Percentiles rank a stretch among this genome's conserved stretches.
Evolutionary conservation across 495 filamentous ascomycete genomes (phyloP).

Genomic region (Neurospora sp.): DNA sequence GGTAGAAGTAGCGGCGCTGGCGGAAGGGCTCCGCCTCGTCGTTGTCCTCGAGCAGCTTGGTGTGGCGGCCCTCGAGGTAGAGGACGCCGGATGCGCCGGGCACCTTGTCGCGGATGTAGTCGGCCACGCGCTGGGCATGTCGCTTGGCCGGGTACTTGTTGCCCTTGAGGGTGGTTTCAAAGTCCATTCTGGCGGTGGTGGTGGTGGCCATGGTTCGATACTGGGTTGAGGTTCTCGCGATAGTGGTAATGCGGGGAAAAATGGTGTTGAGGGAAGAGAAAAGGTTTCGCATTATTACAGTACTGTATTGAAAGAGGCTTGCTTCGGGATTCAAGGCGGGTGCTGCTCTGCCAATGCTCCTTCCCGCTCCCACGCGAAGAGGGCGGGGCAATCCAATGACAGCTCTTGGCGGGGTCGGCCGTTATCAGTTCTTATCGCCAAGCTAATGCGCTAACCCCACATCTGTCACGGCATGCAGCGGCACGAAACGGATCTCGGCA

Average conservation of each 20-base stretch:
- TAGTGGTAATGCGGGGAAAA: not conserved
- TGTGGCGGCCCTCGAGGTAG: constrained; percentile 81
- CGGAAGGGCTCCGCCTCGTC: constrained; percentile 69
- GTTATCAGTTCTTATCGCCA: not conserved
- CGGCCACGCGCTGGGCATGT: constrained; percentile 73
- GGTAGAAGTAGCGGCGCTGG: constrained; percentile 91
- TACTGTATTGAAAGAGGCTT: not conserved
- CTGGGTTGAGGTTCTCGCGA: not conserved
- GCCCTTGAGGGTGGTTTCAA: constrained; percentile 37
- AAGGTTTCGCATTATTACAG: not conserved
- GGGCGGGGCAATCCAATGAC: not conserved
- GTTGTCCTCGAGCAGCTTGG: constrained; percentile 68
- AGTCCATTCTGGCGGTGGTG: constrained; percentile 15
- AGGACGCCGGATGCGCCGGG: constrained; percentile 54
- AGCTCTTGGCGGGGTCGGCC: not conserved
- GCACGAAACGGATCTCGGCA: not conserved
- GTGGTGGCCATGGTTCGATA: constrained; percentile 1
- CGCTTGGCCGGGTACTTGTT: constrained; percentile 97
- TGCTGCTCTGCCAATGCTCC: not conserved
- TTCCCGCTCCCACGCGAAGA: not conserved
- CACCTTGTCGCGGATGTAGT: constrained; percentile 54
- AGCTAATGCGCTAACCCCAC: not conserved
- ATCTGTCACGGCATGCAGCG: not conserved
- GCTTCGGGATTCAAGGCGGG: not conserved
- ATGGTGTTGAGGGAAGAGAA: not conserved